Conservation (phyloP, 1,284 basidiomycete genomes). For the Trametes hirsuta region DNA sequence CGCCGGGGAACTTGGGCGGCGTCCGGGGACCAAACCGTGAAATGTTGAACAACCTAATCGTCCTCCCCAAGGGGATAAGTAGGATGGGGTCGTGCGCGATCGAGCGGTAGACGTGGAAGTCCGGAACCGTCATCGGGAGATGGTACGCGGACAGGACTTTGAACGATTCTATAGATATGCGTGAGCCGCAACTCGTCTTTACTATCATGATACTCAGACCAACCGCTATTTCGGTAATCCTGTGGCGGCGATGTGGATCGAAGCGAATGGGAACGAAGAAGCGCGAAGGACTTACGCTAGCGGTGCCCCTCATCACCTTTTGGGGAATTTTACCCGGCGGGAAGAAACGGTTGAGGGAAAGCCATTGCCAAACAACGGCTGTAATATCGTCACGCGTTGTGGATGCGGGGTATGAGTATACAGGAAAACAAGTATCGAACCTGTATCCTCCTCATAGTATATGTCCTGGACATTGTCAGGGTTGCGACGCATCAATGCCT, state of each 20-base stretch:
- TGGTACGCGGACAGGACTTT: conserved; percentile 56
- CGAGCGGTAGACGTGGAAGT: conserved; percentile 49
- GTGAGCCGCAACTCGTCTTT: background rate
- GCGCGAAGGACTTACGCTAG: conserved; percentile 52
- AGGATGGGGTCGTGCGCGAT: conserved; percentile 54
- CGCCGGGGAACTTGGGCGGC: conserved; percentile 32
- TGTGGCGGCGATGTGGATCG: conserved; percentile 31
- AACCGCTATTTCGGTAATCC: conserved; percentile 77
- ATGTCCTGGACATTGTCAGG: conserved; percentile 32
- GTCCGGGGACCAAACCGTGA: conserved; percentile 45
- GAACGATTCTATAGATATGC: conserved; percentile 53
- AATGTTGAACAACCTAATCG: conserved; percentile 51
- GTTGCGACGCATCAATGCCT: conserved; percentile 50
- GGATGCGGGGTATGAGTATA: too few relatives aligned
- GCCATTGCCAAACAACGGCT: conserved; percentile 67
- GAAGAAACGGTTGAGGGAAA: conserved; percentile 67
- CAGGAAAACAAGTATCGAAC: conserved; percentile 6
- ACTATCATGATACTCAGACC: conserved; percentile 7
- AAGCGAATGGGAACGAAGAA: background rate
- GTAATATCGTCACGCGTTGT: conserved; percentile 16
- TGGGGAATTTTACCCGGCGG: conserved; percentile 47
- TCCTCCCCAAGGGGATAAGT: conserved; percentile 45
- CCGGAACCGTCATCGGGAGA: conserved; percentile 44
- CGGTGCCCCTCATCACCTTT: conserved; percentile 55
- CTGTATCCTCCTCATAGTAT: conserved; percentile 38